These are phyloP conservation scores for Cordyceps tenuipes DNA, from an alignment of 2,329 filamentous ascomycete species.

Conservation along the genomic window DNA sequence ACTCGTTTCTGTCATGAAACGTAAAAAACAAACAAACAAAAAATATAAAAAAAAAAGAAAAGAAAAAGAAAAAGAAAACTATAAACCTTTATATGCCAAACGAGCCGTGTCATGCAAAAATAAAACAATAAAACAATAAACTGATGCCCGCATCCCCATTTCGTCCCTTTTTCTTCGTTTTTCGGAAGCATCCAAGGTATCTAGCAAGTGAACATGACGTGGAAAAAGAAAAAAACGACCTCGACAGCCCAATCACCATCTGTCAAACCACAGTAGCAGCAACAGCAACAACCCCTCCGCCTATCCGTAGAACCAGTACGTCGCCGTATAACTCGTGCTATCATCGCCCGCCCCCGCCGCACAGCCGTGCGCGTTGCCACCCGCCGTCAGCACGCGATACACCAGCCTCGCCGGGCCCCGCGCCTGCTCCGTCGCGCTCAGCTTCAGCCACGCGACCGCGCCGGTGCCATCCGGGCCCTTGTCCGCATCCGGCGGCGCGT, in stretches of 20 bases:
- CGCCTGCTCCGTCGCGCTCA: slow-evolving; percentile 34
- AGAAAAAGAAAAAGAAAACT: not conserved
- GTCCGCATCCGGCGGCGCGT: slow-evolving; percentile 43
- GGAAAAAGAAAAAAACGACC: not conserved
- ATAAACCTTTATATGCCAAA: slow-evolving; percentile 10
- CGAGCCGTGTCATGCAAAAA: slow-evolving; percentile 4
- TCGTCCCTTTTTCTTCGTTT: not conserved
- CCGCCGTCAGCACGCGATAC: slow-evolving; percentile 49
- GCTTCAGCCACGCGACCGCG: slow-evolving; percentile 47
- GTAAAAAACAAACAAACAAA: too few relatives aligned
- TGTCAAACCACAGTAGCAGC: not conserved
- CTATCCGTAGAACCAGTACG: slow-evolving; percentile 49
- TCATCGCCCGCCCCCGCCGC: slow-evolving; percentile 28
- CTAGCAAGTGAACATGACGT: slow-evolving; percentile 2
- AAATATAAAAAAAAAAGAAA: not conserved
- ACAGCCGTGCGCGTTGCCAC: slow-evolving; percentile 40
- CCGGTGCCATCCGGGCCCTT: slow-evolving; percentile 39
- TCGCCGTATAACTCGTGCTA: slow-evolving; percentile 48
- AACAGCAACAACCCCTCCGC: not conserved
- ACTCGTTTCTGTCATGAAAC: not conserved
- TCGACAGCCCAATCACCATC: not conserved
- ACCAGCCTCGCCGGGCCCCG: slow-evolving; percentile 30
- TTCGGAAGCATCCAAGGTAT: slow-evolving; percentile 7
- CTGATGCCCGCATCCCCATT: not conserved
- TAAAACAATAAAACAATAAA: not conserved